These are phyloP conservation scores for Oryza officinalis DNA, from an alignment of 176 grass and related monocot genomes.

Conservation along the genomic window DNA sequence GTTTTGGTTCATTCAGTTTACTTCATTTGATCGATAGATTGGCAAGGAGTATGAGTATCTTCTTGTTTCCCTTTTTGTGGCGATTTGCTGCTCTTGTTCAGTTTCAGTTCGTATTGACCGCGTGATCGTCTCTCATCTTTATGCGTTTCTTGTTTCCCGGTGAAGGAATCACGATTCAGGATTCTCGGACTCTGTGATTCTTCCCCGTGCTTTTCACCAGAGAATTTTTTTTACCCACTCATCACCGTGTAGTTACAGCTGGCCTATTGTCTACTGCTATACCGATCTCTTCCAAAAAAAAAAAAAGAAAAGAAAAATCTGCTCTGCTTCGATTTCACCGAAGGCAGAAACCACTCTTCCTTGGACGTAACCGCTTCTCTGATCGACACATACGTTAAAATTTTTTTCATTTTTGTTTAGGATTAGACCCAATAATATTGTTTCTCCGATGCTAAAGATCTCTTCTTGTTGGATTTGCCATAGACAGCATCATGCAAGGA, in stretches of 20 bases:
- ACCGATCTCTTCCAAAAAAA: neutral
- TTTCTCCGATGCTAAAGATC: neutral
- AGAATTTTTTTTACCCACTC: neutral
- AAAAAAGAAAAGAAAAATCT: too few species aligned
- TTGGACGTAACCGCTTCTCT: neutral
- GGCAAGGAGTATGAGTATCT: neutral
- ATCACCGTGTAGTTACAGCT: neutral
- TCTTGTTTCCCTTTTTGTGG: neutral
- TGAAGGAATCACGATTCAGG: conserved; percentile 6
- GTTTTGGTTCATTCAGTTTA: neutral
- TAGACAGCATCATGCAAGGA: conserved; percentile 31
- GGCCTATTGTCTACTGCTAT: neutral
- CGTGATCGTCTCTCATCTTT: conserved; percentile 25
- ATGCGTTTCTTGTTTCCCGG: conserved; percentile 31
- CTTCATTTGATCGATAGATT: neutral
- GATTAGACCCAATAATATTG: neutral
- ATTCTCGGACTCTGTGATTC: neutral
- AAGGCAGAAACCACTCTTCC: conserved; percentile 4
- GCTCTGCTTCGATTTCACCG: neutral
- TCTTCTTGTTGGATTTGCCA: neutral
- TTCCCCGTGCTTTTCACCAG: neutral
- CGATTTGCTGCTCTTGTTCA: neutral
- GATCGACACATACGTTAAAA: neutral
- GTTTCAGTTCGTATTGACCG: neutral
- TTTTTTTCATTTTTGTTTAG: neutral